A percentile compares a stretch with the other conserved stretches of the same genome.
phyloP scores from a whole-genome alignment of 106 monocot genomes.

The Platanthera zijinensis region DNA sequence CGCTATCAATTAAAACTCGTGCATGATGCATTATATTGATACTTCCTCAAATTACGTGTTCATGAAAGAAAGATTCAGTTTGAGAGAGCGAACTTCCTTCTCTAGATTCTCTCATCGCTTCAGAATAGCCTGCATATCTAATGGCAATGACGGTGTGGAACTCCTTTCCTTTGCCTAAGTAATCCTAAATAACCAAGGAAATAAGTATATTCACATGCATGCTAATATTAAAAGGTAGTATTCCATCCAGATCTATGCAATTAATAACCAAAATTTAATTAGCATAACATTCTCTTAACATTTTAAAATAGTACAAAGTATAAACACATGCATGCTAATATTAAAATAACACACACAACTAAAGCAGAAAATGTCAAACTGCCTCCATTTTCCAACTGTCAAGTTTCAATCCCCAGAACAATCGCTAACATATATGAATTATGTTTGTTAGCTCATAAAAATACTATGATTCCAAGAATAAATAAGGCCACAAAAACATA shows the following conservation, averaged over 20 bases:
- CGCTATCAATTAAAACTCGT: background rate
- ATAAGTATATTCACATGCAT: background rate
- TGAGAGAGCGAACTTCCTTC: slow-evolving; percentile 51
- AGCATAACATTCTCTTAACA: background rate
- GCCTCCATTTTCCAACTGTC: background rate
- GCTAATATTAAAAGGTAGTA: background rate
- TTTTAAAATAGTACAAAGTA: background rate
- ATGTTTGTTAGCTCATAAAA: background rate
- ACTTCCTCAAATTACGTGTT: slow-evolving; percentile 24
- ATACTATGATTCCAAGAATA: too few relatives aligned
- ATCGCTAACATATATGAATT: background rate
- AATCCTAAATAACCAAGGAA: slow-evolving; percentile 21
- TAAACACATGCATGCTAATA: background rate
- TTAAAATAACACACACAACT: background rate
- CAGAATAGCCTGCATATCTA: slow-evolving; percentile 39
- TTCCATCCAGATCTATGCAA: background rate
- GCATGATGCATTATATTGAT: background rate
- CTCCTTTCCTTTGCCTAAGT: slow-evolving; percentile 48
- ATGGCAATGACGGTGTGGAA: slow-evolving; percentile 33
- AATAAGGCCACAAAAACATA: too few relatives aligned
- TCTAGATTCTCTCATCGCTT: slow-evolving; percentile 47
- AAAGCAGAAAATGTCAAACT: background rate
- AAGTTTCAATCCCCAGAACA: background rate
- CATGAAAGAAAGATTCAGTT: slow-evolving; percentile 51
- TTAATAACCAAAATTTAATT: background rate